These are phyloP conservation scores for Pulveroboletus sp. DNA, from an alignment of 768 basidiomycete species.

Conservation along the genomic window DNA sequence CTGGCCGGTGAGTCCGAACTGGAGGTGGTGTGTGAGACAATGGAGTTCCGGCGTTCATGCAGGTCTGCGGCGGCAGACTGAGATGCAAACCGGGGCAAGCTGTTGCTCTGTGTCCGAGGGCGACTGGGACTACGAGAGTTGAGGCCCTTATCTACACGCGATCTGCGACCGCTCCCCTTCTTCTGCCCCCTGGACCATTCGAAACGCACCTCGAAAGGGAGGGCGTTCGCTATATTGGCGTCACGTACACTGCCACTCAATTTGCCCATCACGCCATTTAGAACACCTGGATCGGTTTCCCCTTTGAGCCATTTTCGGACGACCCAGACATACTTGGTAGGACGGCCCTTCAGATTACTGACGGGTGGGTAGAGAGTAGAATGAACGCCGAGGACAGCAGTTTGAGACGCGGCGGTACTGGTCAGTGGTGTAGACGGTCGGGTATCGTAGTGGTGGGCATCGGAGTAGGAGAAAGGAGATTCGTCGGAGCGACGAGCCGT, in stretches of 20 bases:
- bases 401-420: conserved; percentile 30
- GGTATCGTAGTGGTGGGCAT: conserved; percentile 12
- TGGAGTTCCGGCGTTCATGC: conserved; percentile 35
- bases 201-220: conserved; percentile 64
- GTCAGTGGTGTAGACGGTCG: conserved; percentile 9
- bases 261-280: conserved; percentile 43
- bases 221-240: conserved; percentile 13
- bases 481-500: conserved; percentile 16
- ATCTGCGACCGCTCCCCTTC: conserved; percentile 19
- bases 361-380: conserved; percentile 53
- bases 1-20: conserved; percentile 31
- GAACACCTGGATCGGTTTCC: conserved; percentile 35
- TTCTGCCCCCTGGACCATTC: conserved; percentile 61
- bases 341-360: conserved; percentile 34
- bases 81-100: conserved; percentile 3
- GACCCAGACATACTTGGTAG: conserved; percentile 66
- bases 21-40: conserved; percentile 37
- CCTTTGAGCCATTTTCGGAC: conserved; percentile 73
- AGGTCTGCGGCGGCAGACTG: conserved; percentile 10
- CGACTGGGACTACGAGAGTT: conserved; percentile 13
- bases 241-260: conserved; percentile 29
- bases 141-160: conserved; percentile 15
- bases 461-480: conserved; percentile 3
- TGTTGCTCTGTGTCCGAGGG: conserved; percentile 5
- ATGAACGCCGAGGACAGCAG: conserved; percentile 63